Evolutionary conservation across 2,329 filamentous ascomycete genomes (phyloP).

Genomic region (Cercospora sp.): DNA sequence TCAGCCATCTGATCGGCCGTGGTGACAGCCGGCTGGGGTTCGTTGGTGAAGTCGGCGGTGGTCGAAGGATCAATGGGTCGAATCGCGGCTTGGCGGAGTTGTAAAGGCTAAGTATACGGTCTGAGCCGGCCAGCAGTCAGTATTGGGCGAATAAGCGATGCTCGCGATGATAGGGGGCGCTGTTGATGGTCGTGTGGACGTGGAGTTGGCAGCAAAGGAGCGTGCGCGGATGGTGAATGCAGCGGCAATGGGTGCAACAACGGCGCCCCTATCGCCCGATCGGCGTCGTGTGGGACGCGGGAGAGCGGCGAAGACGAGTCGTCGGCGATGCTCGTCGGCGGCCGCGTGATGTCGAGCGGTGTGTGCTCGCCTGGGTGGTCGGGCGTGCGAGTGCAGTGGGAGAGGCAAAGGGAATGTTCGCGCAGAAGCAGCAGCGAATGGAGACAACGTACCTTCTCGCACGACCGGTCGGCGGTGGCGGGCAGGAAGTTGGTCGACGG

Average conservation of each 20-base stretch:
- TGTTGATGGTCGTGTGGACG: constrained; percentile 15
- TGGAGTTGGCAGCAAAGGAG: constrained; percentile 9
- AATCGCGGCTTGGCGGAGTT: constrained; percentile 25
- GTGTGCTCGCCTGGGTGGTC: not conserved
- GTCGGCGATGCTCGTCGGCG: constrained; percentile 2
- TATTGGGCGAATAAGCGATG: constrained; percentile 18
- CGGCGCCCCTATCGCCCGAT: constrained; percentile 8
- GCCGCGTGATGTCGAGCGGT: not conserved
- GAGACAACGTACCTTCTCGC: constrained; percentile 7
- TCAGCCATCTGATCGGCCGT: constrained; percentile 42
- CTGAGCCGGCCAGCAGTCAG: constrained; percentile 39
- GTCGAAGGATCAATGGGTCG: constrained; percentile 23
- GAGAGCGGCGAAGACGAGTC: not conserved
- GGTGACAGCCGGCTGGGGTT: constrained; percentile 19
- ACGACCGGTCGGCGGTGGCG: not conserved
- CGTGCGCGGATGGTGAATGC: constrained; percentile 6
- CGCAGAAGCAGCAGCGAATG: not conserved
- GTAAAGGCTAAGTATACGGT: constrained; percentile 27
- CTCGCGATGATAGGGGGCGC: constrained; percentile 22
- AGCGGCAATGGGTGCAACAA: constrained; percentile 3
- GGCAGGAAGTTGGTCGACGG: not conserved
- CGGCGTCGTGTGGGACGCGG: constrained; percentile 4
- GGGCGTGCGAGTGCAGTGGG: constrained; percentile 1
- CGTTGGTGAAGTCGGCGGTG: constrained; percentile 1
- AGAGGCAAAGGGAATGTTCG: not conserved